Evolutionary conservation across 495 filamentous ascomycete species (phyloP), one percentile per base, ranked within the genome.

Genomic region (Opeltia flavorubescens): DNA sequence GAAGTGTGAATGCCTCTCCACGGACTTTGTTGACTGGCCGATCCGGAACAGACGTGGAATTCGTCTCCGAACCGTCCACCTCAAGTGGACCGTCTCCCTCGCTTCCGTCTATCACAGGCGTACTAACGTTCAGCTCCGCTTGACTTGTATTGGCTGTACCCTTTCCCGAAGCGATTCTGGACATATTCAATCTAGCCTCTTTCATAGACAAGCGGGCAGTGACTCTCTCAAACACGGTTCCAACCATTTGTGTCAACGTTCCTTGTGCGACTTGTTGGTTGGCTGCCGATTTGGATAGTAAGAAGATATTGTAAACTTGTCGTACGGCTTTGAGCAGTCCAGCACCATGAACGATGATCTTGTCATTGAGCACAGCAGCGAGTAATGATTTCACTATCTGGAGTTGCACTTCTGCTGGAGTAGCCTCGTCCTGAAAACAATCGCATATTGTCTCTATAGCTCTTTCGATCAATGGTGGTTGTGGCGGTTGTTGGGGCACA

Each of bases 381-480:
- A 99, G 70, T 47, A 99, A 68, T 0, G 91, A 95, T 65, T 95
- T 94, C 59, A 99, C 84, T 54, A 99, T 99, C 64, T 99, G 93
- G 53, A 95, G 73, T 61, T 99, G 91, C 24, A 95, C 81, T 55
- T 94, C 86, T 43, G 81, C 74, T 9, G 80, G 79, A 0, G 93
- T 96, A 3, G 82, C 83, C 63, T 99, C 93, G 50, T 91, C 89
- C 55, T 95, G 86, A 54, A 96, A 99, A 60, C 93, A 99, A 58
- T 96, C 89, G 71, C 93, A 96, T 64, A 99, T 96, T 30, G 89
- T 94, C 64, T 99, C 93, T 55, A 99, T 99, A 38, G 93, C 93
- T 52, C 88, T 78, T 62, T 99, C 93, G 59, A 99, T 95, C 58
- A 99, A 69, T 2, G 85, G 82, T 5, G 75, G 61, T 34, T 66